Evolutionary conservation across 495 filamentous ascomycete genomes (phyloP).

Genomic region (Xylaria bambusicola): DNA sequence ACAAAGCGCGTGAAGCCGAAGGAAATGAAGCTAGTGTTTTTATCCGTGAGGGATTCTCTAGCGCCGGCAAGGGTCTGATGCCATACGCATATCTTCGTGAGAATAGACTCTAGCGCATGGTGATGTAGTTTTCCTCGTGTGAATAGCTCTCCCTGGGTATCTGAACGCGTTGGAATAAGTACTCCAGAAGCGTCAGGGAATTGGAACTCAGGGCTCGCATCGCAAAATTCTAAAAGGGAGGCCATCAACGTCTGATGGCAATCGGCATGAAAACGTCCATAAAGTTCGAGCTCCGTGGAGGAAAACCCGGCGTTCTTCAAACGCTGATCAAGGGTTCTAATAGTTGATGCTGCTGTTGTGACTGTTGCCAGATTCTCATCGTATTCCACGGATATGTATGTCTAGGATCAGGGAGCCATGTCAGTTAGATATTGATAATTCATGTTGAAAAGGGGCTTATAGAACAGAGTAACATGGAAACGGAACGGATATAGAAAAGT

Average conservation of each 20-base stretch:
- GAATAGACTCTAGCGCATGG: slow-evolving; percentile 41
- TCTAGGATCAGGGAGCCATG: slow-evolving; percentile 24
- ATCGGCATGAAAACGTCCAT: slow-evolving; percentile 42
- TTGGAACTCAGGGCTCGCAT: neutral
- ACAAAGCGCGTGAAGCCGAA: no score
- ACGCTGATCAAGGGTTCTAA: slow-evolving; percentile 27
- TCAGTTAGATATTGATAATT: no score
- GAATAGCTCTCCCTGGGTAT: slow-evolving; percentile 17
- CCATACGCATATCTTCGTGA: slow-evolving; percentile 48
- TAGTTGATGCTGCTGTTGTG: slow-evolving; percentile 31
- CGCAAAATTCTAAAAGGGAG: slow-evolving; percentile 24
- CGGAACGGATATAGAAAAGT: neutral
- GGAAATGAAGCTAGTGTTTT: no score
- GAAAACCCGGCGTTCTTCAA: slow-evolving; percentile 42
- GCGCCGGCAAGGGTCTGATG: no score
- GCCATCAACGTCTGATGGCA: slow-evolving; percentile 21
- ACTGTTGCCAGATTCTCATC: slow-evolving; percentile 45
- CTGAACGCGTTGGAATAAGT: neutral
- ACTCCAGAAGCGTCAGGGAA: neutral
- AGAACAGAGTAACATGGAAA: neutral
- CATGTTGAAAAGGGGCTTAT: neutral
- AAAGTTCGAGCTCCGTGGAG: slow-evolving; percentile 34
- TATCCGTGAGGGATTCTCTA: no score
- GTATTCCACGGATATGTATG: slow-evolving; percentile 48
- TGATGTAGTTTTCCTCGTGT: slow-evolving; percentile 32